Percentiles rank a stretch among this genome's conserved stretches.
phyloP scores from a whole-genome alignment of 2,329 filamentous ascomycete genomes.

The Pseudogymnoascus sp. region DNA sequence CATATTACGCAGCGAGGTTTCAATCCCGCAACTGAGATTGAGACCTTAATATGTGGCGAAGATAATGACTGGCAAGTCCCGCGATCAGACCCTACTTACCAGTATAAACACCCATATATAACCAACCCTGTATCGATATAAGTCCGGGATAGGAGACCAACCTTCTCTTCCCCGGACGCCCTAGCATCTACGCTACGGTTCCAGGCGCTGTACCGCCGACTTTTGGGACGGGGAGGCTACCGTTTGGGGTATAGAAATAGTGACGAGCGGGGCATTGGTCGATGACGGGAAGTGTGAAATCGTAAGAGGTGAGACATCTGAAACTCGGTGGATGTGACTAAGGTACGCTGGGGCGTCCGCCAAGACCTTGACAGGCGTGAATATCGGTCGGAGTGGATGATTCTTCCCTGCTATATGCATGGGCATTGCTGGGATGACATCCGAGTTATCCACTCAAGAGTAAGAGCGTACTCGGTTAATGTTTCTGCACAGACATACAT shows the following conservation, averaged over 20 bases:
- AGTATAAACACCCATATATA: conserved; percentile 7
- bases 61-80: neutral
- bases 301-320: conserved; percentile 21
- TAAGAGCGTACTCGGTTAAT: neutral
- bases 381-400: neutral
- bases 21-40: conserved; percentile 7
- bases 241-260: conserved; percentile 1
- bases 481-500: conserved; percentile 7
- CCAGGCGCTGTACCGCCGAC: neutral
- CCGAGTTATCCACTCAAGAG: neutral
- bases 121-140: conserved; percentile 1
- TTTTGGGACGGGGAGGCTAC: neutral
- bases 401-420: conserved; percentile 3
- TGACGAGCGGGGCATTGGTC: neutral
- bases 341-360: conserved; percentile 4
- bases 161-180: conserved; percentile 5
- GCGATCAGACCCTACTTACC: conserved; percentile 9
- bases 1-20: conserved; percentile 5
- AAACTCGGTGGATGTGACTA: conserved; percentile 8
- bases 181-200: conserved; percentile 1
- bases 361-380: neutral
- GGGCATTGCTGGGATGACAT: neutral
- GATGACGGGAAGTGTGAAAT: neutral
- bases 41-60: conserved; percentile 9
- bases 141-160: neutral